Evolutionary conservation across 2,329 filamentous ascomycete genomes (phyloP), one percentile per base, ranked within the genome.

Genomic region (Penicillium sp.): DNA sequence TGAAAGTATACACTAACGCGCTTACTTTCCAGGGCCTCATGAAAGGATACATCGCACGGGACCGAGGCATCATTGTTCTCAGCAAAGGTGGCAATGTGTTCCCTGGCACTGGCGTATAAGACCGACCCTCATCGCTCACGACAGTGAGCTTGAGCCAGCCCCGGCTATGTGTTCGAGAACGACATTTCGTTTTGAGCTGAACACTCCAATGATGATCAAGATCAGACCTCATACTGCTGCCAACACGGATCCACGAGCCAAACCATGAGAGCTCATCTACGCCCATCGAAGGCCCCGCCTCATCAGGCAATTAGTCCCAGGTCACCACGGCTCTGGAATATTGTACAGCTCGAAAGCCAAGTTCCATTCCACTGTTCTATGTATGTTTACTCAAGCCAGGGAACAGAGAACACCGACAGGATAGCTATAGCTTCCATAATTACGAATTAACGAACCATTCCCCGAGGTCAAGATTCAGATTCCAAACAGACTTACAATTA

Each of bases 31-130:
- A 96, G 91, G 90, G 89, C 55, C 81, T 94, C 22, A 96, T 99
- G 90, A 99, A 97, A 76, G 94, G 95, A 39, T 99, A 99, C 75
- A 99, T 99, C 63, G 88, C 93, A 31, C 88, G 93, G 51, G 92
- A 96, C 64, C 86, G 90, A 63, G 89, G 89, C 32, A 92, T 92
- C 63, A 89, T 99, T 27, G 94, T 99, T 18, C 77, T 99, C 54
- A 97, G 91, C 73, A 97, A 97, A 75, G 89, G 84, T 55, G 91
- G 90, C 44, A 67, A 70, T 39, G 93, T 94, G 2, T 99, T 99
- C 69, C 94, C 95, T 0, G 92, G 92, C 22, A 97, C 95, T 22
- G 90, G 90, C 31, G 78, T 86, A 21, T 87, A 71, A n/a, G 7
- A 14, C 18, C 14, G 22, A 2, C 43, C 29, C 24, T 27, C 8